A percentile compares a stretch with the other conserved stretches of the same genome.
phyloP scores from a whole-genome alignment of 495 filamentous ascomycete species.

The Aspergillus sparsus region DNA sequence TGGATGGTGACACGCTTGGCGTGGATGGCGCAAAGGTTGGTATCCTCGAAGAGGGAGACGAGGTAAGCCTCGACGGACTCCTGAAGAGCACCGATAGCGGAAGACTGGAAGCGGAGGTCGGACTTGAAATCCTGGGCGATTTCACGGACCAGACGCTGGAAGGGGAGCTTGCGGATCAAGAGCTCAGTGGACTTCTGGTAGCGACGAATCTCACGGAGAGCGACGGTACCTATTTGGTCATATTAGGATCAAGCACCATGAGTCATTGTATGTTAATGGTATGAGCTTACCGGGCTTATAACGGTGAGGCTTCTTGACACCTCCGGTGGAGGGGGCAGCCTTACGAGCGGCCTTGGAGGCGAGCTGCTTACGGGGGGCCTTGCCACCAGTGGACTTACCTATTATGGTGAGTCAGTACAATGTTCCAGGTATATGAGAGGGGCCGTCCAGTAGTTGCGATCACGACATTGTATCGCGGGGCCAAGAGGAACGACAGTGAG shows the following conservation, averaged over 20 bases:
- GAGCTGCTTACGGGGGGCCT: slow-evolving; percentile 98
- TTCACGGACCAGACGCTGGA: slow-evolving; percentile 99
- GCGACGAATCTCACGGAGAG: slow-evolving; percentile 99
- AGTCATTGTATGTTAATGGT: not conserved
- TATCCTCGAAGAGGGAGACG: slow-evolving; percentile 99
- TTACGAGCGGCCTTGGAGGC: slow-evolving; percentile 82
- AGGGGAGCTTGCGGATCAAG: slow-evolving; percentile 99
- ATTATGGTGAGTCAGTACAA: slow-evolving; percentile 39
- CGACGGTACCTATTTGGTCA: slow-evolving; percentile 77
- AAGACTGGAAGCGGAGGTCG: slow-evolving; percentile 99
- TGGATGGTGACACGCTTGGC: slow-evolving; percentile 99
- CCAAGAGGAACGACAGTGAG: slow-evolving; percentile 28
- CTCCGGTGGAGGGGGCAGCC: slow-evolving; percentile 72
- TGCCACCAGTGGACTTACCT: slow-evolving; percentile 98
- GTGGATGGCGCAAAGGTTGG: slow-evolving; percentile 99
- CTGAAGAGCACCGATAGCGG: slow-evolving; percentile 99
- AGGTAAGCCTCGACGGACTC: slow-evolving; percentile 99
- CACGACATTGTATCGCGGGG: slow-evolving; percentile 22
- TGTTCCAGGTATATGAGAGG: slow-evolving; percentile 21
- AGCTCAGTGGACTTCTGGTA: slow-evolving; percentile 99
- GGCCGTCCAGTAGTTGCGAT: slow-evolving; percentile 33
- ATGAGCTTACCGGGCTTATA: slow-evolving; percentile 90
- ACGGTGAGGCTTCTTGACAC: slow-evolving; percentile 99
- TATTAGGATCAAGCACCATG: slow-evolving; percentile 34
- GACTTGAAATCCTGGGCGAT: slow-evolving; percentile 99